Base-by-base conservation (phyloP, 768 basidiomycete genomes). In the Mycena vitilis region DNA sequence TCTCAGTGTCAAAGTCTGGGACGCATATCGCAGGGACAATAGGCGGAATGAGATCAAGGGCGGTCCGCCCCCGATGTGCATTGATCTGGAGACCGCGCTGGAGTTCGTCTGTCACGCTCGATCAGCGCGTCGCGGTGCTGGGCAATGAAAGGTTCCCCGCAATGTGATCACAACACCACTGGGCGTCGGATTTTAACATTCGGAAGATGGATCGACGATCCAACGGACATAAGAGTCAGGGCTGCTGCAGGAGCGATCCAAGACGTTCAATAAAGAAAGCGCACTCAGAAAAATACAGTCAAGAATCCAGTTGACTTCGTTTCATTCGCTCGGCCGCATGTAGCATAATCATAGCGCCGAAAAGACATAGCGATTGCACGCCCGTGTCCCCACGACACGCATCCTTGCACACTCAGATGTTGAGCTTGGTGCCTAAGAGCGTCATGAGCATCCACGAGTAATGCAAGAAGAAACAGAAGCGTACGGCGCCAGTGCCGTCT, bases 401-500 rank as follows among this genome's bases (percentile, higher is more conserved):
- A 51, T 53, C 40, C 23, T 51, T 15, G 47, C 49, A 15, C 55
- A 45, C 52, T 86, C 90, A 97, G 82, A 98, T 91, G 88, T 96
- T 96, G 85, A 99, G 90, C 88, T 99, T 99, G 72, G 97, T 99
- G 82, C 97, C 92, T 80, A 47, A 6, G 51, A 30, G 23, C 18
- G 36, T 0, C 34, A 52, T 68, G 15, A 71, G 59, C 20, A 7
- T 58, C 36, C 23, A 7, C 40, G 1, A 13, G n/a, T 25, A 15
- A 8, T 7, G 40, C 38, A 13, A 37, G 25, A 34, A 12, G 37
- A 52, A 25, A 54, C 1, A 15, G 18, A 22, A 40, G 60, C 71
- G 60, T 65, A 72, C 71, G 34, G 67, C 97, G 89, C 97, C 97
- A 99, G 88, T 99, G 97, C 81, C 97, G 93, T 75, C 97, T 89